phyloP scores from a whole-genome alignment of 2,329 filamentous ascomycete species.

The Neonectria coccinea region DNA sequence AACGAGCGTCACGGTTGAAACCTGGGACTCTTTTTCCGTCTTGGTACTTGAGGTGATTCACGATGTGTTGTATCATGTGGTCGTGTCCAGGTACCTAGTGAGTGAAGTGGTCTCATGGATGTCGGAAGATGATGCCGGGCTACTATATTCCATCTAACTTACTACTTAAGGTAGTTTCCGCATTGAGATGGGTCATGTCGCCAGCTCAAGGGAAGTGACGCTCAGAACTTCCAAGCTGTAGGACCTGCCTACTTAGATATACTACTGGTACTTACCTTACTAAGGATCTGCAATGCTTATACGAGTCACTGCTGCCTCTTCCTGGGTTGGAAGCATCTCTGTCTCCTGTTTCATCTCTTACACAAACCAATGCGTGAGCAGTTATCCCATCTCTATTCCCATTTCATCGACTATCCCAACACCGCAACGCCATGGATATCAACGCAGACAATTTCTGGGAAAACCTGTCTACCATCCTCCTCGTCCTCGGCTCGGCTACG shows the following conservation, averaged over 20 bases:
- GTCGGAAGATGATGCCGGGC: too few species aligned
- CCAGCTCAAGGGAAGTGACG: too few species aligned
- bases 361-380: background rate
- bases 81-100: background rate
- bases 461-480: conserved; percentile 4
- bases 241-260: too few species aligned
- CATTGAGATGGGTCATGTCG: too few species aligned
- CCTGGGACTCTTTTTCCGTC: background rate
- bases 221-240: too few species aligned
- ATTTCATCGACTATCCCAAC: background rate
- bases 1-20: conserved; percentile 15
- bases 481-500: background rate
- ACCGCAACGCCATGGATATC: background rate
- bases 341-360: background rate
- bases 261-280: too few species aligned
- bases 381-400: background rate
- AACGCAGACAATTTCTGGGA: conserved; percentile 2
- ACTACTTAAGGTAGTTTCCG: too few species aligned
- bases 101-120: background rate
- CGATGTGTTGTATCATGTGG: background rate
- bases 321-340: background rate
- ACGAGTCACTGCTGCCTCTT: too few species aligned
- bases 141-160: too few species aligned
- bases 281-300: too few species aligned
- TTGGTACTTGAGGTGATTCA: background rate